Evolutionary conservation across 805 yeast species (phyloP), one percentile per base, ranked within the genome.

Genomic region (Starmera dryadoides): DNA sequence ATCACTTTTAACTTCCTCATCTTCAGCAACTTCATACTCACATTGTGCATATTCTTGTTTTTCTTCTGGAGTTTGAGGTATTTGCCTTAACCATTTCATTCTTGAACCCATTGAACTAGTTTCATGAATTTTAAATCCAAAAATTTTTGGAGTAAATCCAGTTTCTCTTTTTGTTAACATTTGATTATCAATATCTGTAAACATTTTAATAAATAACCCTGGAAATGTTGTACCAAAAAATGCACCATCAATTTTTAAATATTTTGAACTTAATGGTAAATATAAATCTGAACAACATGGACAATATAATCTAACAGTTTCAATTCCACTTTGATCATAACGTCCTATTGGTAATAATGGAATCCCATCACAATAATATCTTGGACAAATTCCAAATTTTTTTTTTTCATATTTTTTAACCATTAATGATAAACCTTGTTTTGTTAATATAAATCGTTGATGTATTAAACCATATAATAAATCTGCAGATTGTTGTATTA

Each of bases 151-250:
- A 36, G 85, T 83, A 56, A 73, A 81, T 42, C 68, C 74, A 47
- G 68, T 49, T 11, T 58, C 60, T 46, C 77, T 66, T 53, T 84
- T 69, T 42, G 75, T 68, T 41, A 72, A 69, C 48, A 86, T 80
- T 53, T 84, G 87, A 50, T 77, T 76, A 55, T 84, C 95, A 37
- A 88, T 76, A 47, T 87, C 97, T n/a, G 93, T 87, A 64, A 82
- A 88, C 74, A 86, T 83, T 56, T 88, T 85, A 44, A 93, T 77
- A 52, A 93, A 84, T 49, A 93, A 73, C 25, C 96, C 97, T 1
- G 96, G 93, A 64, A 93, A 93, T 28, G 94, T 81, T 0, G 98
- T 87, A 5, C 98, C 98, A 66, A 94, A 93, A 54, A 83, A 93
- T 1, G 98, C 96, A 5, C 98, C 98, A 61, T 93, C 98, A 33